Conservation (phyloP, 805 yeast species). For the Kazachstania psychrophila region DNA sequence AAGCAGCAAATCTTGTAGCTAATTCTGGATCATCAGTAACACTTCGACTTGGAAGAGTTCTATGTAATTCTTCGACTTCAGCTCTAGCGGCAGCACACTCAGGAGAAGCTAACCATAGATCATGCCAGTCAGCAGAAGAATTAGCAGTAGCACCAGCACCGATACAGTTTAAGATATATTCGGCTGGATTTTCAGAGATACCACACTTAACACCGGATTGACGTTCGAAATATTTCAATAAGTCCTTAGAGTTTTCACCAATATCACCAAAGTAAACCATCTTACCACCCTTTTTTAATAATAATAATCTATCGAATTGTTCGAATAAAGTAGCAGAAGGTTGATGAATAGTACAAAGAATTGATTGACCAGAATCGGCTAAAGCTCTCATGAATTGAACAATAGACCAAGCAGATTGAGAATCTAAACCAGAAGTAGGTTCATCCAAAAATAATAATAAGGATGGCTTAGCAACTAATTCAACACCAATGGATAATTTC, state of each 20-base stretch:
- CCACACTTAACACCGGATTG: conserved; percentile 64
- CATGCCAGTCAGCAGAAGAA: conserved; percentile 50
- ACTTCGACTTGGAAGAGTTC: conserved; percentile 29
- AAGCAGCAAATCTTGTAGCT: conserved; percentile 40
- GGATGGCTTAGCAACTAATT: conserved; percentile 60
- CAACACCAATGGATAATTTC: conserved; percentile 62
- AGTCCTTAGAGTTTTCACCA: conserved; percentile 50
- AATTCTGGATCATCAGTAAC: conserved; percentile 31
- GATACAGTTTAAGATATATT: conserved; percentile 61
- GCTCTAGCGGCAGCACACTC: conserved; percentile 42
- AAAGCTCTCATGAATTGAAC: conserved; percentile 56
- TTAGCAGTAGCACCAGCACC: conserved; percentile 76
- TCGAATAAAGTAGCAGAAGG: conserved; percentile 64
- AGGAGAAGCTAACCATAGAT: conserved; percentile 47
- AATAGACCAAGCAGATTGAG: conserved; percentile 61
- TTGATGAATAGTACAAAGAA: conserved; percentile 69
- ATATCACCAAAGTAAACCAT: conserved; percentile 79
- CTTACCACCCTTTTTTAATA: conserved; percentile 65
- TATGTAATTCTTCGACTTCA: conserved; percentile 49
- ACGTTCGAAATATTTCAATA: conserved; percentile 59
- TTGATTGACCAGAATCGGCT: conserved; percentile 65
- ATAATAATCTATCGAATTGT: conserved; percentile 57
- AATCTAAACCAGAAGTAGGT: conserved; percentile 67
- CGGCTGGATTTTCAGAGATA: conserved; percentile 60
- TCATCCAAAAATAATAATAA: conserved; percentile 57